Evolutionary conservation across 2,329 filamentous ascomycete species (phyloP), one percentile per base, ranked within the genome.

Genomic region (Aspergillus ochraceoroseus): DNA sequence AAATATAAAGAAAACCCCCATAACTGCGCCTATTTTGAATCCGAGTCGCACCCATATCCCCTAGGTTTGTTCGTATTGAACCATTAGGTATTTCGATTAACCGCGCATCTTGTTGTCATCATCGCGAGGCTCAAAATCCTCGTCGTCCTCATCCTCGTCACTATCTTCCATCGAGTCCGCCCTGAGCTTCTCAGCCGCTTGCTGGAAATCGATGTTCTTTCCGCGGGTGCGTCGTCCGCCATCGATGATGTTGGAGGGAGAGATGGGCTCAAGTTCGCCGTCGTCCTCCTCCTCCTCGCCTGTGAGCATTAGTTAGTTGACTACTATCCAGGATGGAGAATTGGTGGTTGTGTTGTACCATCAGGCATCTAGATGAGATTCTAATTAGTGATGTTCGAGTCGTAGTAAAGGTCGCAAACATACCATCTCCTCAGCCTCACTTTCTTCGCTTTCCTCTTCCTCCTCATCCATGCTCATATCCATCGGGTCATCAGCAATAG

Each of bases 151-250:
- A n/a, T 63, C 65, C 11, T 68, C 68, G 49, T 85, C 83, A 46
- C 82, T 79, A 38, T 76, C 75, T 22, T 74, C 70, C 62, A 77
- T 76, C 26, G 75, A 71, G 15, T 77, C 79, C 31, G 80, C 83
- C 30, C 88, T 87, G 19, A 85, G 77, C 66, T 94, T 81, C 67
- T 85, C 76, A 17, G 87, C 87, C 13, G 89, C 89, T 73, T 94
- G 88, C 58, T 85, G 84, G 70, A 87, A 96, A 75, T 96, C 87
- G 64, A 96, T 95, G 60, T 82, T 77, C 67, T 87, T 86, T 62
- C 89, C 89, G 60, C 90, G 90, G 49, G 90, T 96, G 67, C 92
- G 90, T 57, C 82, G 79, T 49, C 83, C 83, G 51, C 75, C 77
- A 44, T 71, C 65, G 61, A 96, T 81, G 65, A 96, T 94, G 76